Base-by-base conservation (phyloP, 768 basidiomycete species). In the Naganishia vishniacii region DNA sequence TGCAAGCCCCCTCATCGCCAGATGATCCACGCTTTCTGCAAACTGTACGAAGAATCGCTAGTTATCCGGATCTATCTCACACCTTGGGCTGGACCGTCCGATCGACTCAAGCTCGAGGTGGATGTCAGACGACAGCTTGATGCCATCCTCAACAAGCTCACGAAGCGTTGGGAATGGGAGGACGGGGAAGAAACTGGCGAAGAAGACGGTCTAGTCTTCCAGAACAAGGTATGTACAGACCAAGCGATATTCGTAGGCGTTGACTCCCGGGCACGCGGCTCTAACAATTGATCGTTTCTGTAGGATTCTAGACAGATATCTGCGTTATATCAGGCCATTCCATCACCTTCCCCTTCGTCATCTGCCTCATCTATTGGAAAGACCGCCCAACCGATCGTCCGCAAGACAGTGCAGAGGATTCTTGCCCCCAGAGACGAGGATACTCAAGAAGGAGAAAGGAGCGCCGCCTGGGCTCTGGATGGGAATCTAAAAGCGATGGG, bases 221-320 rank as follows among this genome's bases (percentile, higher is more conserved):
- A 4, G 4, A 60, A 60, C 42, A 44, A 29, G 18, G 59, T 60
- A 47, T 12, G 42, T 25, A 40, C 37, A 40, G 9, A 4, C 25
- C 37, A 1, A 18, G 16, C 18, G 9, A 15, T 8, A 31, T 51
- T 8, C 45, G 20, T 18, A n/a, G 28, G 15, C 4, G 31, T 4
- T 26, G 12, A n/a, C n/a, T n/a, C n/a, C n/a, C 40, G 18, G 16
- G 20, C 40, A 8, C 42, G 2, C 4, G 37, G 8, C 31, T 20
- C 40, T 1, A 16, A 11, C 40, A 16, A 44, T 59, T 25, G 20
- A 15, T 59, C 37, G 3, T n/a, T n/a, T 32, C 23, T n/a, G 37
- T 26, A 62, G 61, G 61, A 62, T 28, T 32, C 5, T 9, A 25
- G 61, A 34, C 31, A 47, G 20, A 62, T 62, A 41, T 40, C 61